phyloP scores from a whole-genome alignment of 2,329 filamentous ascomycete genomes.

The Xylariaceae sp. region DNA sequence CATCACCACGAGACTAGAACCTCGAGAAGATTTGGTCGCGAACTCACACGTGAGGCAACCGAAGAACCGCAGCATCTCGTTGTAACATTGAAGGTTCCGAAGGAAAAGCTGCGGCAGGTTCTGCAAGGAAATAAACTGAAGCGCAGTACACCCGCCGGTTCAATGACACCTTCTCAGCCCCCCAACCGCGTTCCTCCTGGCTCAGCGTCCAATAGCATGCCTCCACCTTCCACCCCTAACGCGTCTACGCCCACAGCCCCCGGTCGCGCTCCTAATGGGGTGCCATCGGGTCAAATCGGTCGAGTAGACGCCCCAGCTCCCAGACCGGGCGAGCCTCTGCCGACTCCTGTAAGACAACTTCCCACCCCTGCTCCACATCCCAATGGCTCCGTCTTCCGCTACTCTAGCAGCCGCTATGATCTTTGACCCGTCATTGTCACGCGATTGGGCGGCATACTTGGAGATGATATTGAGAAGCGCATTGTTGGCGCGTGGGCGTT shows the following conservation, averaged over 20 bases:
- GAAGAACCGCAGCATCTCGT: slow-evolving; percentile 67
- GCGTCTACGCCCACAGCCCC: slow-evolving; percentile 20
- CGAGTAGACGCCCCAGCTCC: slow-evolving; percentile 65
- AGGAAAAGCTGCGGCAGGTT: slow-evolving; percentile 66
- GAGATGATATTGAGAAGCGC: not conserved
- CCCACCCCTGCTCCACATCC: slow-evolving; percentile 14
- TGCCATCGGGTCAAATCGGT: slow-evolving; percentile 56
- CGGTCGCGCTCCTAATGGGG: slow-evolving; percentile 21
- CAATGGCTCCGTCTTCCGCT: slow-evolving; percentile 28
- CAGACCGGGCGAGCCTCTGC: slow-evolving; percentile 51
- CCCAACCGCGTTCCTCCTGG: slow-evolving; percentile 45
- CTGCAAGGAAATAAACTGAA: slow-evolving; percentile 49
- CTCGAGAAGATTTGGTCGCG: slow-evolving; percentile 56
- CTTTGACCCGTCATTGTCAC: slow-evolving; percentile 19
- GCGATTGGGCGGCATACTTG: slow-evolving; percentile 11
- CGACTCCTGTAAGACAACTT: slow-evolving; percentile 55
- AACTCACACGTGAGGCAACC: slow-evolving; percentile 71
- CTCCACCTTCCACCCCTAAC: slow-evolving; percentile 32
- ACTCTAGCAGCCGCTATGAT: slow-evolving; percentile 30
- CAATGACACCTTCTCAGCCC: slow-evolving; percentile 43
- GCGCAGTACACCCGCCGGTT: slow-evolving; percentile 38
- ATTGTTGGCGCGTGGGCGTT: too few species aligned
- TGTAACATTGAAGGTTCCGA: slow-evolving; percentile 70
- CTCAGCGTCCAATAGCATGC: slow-evolving; percentile 33
- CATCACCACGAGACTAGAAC: slow-evolving; percentile 72